phyloP scores from a whole-genome alignment of 2,329 filamentous ascomycete species.

The Periconia digitata region DNA sequence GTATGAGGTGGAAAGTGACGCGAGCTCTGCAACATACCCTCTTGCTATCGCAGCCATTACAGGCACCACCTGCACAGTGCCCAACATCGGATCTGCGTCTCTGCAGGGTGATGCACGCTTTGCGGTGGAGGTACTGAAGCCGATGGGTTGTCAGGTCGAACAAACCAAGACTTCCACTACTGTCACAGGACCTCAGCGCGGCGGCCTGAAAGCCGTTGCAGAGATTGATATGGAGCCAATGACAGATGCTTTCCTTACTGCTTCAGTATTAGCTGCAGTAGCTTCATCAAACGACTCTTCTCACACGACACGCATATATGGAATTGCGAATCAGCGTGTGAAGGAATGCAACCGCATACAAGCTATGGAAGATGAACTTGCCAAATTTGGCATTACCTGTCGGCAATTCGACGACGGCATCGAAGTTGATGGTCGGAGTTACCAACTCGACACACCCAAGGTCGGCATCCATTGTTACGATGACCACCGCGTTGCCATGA shows the following conservation, averaged over 20 bases:
- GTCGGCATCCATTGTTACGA: constrained; percentile 88
- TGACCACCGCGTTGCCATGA: constrained; percentile 97
- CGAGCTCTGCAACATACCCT: constrained; percentile 95
- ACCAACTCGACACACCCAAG: constrained; percentile 53
- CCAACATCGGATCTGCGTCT: constrained; percentile 91
- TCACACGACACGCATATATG: constrained; percentile 77
- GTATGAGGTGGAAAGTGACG: constrained; percentile 94
- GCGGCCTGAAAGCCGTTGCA: constrained; percentile 71
- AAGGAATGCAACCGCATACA: constrained; percentile 97
- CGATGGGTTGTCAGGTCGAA: constrained; percentile 90
- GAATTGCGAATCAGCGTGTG: constrained; percentile 95
- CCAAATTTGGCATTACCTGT: constrained; percentile 87
- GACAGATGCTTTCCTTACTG: constrained; percentile 97
- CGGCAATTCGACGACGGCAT: constrained; percentile 94
- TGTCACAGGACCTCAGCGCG: constrained; percentile 80
- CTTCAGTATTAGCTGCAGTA: constrained; percentile 88
- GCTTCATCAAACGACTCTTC: constrained; percentile 67
- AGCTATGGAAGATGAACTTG: constrained; percentile 92
- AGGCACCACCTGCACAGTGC: constrained; percentile 91
- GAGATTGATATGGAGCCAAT: constrained; percentile 98
- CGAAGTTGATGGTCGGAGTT: constrained; percentile 63
- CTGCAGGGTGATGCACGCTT: constrained; percentile 95
- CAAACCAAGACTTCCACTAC: constrained; percentile 87
- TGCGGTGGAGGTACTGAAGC: constrained; percentile 81
- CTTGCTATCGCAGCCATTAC: constrained; percentile 93